phyloP scores from a whole-genome alignment of 352 stramenopile species.

The Globisporangium orthogonon region DNA sequence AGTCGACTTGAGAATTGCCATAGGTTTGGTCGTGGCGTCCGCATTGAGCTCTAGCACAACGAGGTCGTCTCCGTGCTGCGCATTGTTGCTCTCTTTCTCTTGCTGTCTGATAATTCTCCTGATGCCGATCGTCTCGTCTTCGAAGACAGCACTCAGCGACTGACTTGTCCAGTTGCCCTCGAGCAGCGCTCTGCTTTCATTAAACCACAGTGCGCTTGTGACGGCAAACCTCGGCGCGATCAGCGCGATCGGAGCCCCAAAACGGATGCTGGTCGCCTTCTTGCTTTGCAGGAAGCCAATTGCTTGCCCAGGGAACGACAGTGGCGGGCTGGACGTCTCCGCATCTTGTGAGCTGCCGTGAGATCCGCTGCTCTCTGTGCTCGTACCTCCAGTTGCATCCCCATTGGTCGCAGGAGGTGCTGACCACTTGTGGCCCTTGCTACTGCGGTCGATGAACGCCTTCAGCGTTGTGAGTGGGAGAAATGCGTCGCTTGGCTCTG shows the following conservation, averaged over 20 bases:
- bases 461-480: neutral
- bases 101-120: neutral
- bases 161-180: neutral
- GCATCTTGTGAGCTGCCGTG: neutral
- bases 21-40: neutral
- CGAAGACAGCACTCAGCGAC: neutral
- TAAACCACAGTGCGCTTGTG: constrained; percentile 1
- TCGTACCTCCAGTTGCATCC: too few relatives aligned
- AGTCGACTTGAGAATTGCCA: neutral
- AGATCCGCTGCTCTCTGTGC: neutral
- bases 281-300: neutral
- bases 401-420: neutral
- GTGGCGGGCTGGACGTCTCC: neutral
- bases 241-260: constrained; percentile 1
- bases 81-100: neutral
- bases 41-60: constrained; percentile 2
- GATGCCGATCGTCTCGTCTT: constrained; percentile 1
- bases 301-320: neutral
- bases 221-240: constrained; percentile 7
- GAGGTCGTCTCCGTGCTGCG: neutral
- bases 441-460: neutral
- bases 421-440: constrained; percentile 1
- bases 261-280: neutral
- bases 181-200: neutral
- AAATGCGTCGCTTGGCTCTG: neutral